These are phyloP conservation scores for Vaccinium macrocarpon DNA, from an alignment of 148 eudicot genomes.

Conservation along the genomic window DNA sequence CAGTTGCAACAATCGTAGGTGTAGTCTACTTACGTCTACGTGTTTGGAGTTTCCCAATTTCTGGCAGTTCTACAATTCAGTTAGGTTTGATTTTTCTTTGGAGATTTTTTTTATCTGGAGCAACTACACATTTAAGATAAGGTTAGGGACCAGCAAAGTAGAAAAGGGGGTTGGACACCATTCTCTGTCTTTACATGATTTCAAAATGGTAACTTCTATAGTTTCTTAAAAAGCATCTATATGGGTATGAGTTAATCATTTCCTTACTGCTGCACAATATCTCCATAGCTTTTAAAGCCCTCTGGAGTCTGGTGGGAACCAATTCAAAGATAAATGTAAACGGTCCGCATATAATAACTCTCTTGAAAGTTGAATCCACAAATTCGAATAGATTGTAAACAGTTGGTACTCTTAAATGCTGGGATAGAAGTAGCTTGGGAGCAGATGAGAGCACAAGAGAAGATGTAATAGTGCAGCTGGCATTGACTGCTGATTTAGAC, in stretches of 20 bases:
- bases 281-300: slow-evolving; percentile 8
- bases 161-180: background rate
- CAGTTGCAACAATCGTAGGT: background rate
- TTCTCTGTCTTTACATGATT: background rate
- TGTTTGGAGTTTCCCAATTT: background rate
- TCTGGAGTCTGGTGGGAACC: slow-evolving; percentile 6
- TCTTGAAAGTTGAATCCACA: background rate
- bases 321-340: background rate
- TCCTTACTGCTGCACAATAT: background rate
- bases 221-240: background rate
- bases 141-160: background rate
- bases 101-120: background rate
- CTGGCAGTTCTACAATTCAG: background rate
- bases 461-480: slow-evolving; percentile 12
- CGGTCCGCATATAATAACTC: background rate
- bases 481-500: slow-evolving; percentile 26
- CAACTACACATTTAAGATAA: slow-evolving; percentile 8
- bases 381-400: background rate
- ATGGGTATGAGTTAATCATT: slow-evolving; percentile 7
- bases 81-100: background rate
- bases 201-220: slow-evolving; percentile 12
- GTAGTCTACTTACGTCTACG: background rate
- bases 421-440: slow-evolving; percentile 12
- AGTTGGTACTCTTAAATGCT: slow-evolving; percentile 16
- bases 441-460: slow-evolving; percentile 9